A percentile compares a stretch with the other conserved stretches of the same genome.
phyloP scores from a whole-genome alignment of 495 filamentous ascomycete species.

The Lepidopterella palustris region DNA sequence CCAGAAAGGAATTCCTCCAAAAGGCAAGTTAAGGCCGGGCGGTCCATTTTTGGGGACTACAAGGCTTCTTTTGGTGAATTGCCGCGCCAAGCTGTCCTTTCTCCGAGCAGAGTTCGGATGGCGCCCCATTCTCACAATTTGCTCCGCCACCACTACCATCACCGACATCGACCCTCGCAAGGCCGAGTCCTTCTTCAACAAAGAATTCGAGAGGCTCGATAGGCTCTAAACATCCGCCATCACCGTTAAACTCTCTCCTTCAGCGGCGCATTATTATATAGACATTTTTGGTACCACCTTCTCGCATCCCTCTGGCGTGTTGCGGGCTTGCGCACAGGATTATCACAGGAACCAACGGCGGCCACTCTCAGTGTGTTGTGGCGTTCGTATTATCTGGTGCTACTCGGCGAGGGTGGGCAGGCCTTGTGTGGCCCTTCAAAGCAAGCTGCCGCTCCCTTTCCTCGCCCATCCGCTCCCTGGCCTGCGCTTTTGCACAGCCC shows the following conservation, averaged over 20 bases:
- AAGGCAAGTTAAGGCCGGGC: no score
- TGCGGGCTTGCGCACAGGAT: background rate
- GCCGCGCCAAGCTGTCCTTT: no score
- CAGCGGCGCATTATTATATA: no score
- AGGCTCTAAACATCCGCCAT: no score
- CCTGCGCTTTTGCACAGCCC: background rate
- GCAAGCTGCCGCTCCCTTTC: constrained; percentile 2
- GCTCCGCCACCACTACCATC: background rate
- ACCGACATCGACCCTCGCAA: background rate
- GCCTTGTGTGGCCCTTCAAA: background rate
- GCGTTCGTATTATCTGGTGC: constrained; percentile 10
- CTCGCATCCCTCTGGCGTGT: background rate
- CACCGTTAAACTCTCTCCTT: no score
- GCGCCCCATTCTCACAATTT: background rate
- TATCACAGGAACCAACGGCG: background rate
- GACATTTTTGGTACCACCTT: background rate
- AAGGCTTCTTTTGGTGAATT: no score
- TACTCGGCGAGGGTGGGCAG: background rate
- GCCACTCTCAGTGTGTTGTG: background rate
- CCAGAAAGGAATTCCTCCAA: no score
- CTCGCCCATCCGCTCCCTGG: background rate
- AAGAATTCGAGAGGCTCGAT: background rate
- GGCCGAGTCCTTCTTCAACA: background rate
- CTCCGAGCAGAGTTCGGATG: background rate
- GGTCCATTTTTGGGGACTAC: no score